A percentile compares a stretch with the other conserved stretches of the same genome.
phyloP scores from a whole-genome alignment of 352 stramenopile species.

The Pythium catenulatum region DNA sequence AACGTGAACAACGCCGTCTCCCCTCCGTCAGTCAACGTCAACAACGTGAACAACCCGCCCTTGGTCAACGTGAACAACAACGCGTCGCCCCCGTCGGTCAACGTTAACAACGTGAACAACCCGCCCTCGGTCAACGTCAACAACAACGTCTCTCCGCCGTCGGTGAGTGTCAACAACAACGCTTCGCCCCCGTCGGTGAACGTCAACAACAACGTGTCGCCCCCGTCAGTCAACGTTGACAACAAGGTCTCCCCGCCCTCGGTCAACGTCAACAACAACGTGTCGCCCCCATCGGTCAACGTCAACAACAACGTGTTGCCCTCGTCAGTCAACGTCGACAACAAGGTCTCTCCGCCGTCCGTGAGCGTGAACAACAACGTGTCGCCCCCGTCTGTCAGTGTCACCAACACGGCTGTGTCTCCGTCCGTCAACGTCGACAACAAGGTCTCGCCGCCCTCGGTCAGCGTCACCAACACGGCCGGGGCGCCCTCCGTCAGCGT shows the following conservation, averaged over 20 bases:
- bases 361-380: neutral
- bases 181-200: neutral
- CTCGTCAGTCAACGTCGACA: neutral
- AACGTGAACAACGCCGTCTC: neutral
- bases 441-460: neutral
- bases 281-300: neutral
- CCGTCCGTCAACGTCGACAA: too few species aligned
- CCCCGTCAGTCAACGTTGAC: neutral
- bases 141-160: neutral
- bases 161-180: neutral
- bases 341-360: neutral
- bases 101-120: constrained; percentile 10
- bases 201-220: neutral
- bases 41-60: neutral
- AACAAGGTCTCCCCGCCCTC: neutral
- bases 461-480: neutral
- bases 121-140: neutral
- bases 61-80: neutral
- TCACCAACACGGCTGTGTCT: too few species aligned
- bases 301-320: neutral
- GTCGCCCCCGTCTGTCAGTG: too few species aligned
- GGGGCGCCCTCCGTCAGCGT: neutral
- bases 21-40: neutral
- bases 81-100: constrained; percentile 1
- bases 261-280: neutral